Percentiles rank a stretch among this genome's conserved stretches.
These are phyloP conservation scores for Marasmius sp. DNA, from an alignment of 1,284 basidiomycete genomes.

Conservation along the genomic window DNA sequence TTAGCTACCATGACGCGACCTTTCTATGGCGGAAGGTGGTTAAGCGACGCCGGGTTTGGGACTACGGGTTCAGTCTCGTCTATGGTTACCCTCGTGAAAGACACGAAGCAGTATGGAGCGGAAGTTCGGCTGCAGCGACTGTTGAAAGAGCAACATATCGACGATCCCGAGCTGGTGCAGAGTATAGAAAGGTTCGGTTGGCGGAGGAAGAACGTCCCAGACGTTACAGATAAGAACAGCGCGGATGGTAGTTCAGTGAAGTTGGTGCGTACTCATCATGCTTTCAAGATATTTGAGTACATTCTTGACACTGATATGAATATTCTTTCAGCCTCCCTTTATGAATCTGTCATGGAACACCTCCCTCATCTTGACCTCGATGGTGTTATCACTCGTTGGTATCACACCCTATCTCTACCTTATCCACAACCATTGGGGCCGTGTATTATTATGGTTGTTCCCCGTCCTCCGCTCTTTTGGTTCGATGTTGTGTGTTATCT, in stretches of 20 bases:
- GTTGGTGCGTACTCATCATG: neutral
- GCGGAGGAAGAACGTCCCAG: neutral
- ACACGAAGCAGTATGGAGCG: neutral
- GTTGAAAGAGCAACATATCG: neutral
- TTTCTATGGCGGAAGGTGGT: neutral
- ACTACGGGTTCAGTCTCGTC: neutral
- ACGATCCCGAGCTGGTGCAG: neutral
- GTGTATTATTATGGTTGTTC: neutral
- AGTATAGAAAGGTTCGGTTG: neutral
- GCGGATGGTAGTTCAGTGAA: neutral
- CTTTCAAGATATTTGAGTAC: neutral
- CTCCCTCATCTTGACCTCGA: neutral
- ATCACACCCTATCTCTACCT: neutral
- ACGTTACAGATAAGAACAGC: neutral
- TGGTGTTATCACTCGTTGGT: neutral
- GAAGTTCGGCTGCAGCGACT: neutral
- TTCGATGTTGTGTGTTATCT: neutral
- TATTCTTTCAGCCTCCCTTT: neutral
- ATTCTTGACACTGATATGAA: neutral
- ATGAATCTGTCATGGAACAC: neutral
- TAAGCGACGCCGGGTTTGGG: slow-evolving; percentile 1
- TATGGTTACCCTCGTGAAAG: neutral
- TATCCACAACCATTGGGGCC: neutral
- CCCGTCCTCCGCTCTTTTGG: neutral
- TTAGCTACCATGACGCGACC: neutral